Evolutionary conservation across 257 asterid genomes (phyloP).

Genomic region (Solanum phureja): DNA sequence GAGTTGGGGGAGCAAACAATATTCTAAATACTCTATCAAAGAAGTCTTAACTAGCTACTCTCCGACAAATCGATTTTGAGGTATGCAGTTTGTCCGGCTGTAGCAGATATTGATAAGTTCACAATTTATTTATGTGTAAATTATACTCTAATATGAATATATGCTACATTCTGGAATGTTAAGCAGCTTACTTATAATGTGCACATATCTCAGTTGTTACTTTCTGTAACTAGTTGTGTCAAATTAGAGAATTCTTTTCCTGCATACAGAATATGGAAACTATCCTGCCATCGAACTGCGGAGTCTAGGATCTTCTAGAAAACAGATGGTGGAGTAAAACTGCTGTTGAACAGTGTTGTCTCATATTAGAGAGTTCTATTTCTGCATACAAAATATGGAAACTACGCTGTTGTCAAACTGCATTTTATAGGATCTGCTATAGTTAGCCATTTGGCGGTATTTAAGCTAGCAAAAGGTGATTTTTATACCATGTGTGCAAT

Average conservation of each 20-base stretch:
- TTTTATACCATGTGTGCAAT: background rate
- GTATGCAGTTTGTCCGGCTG: background rate
- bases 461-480: background rate
- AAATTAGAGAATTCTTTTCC: background rate
- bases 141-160: background rate
- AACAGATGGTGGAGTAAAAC: background rate
- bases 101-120: background rate
- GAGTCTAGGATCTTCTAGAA: background rate
- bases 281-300: background rate
- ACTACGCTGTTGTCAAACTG: background rate
- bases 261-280: background rate
- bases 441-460: background rate
- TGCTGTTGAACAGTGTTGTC: background rate
- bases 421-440: background rate
- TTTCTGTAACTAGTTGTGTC: background rate
- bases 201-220: background rate
- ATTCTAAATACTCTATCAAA: constrained; percentile 18
- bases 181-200: background rate
- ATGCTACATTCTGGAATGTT: background rate
- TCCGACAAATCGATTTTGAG: background rate
- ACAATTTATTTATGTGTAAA: background rate
- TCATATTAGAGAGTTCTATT: background rate
- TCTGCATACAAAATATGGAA: background rate
- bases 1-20: constrained; percentile 89
- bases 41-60: background rate